Conservation (phyloP, 352 stramenopile genomes). For the Thalassiosira delicatula region DNA sequence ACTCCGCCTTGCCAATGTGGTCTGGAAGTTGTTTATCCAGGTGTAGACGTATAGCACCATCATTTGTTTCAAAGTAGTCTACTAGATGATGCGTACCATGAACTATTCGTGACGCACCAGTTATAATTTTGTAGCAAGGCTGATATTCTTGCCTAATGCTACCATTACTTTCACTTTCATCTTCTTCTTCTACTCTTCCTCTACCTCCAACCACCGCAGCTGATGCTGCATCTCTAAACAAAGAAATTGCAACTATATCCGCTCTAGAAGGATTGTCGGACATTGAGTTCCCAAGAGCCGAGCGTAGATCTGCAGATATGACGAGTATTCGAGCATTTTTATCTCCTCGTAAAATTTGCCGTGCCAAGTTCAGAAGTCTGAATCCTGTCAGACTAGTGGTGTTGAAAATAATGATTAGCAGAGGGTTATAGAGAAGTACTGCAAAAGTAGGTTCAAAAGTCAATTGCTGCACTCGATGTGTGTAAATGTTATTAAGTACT, state of each 20-base stretch:
- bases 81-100: background rate
- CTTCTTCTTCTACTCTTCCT: background rate
- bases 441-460: no score
- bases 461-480: no score
- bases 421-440: no score
- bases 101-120: constrained; percentile 4
- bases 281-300: constrained; percentile 8
- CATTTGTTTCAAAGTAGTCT: background rate
- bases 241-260: constrained; percentile 4
- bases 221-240: constrained; percentile 17
- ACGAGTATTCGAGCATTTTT: background rate
- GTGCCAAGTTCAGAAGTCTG: background rate
- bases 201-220: background rate
- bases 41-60: background rate
- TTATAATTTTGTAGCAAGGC: no score
- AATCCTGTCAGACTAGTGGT: constrained; percentile 12
- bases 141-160: background rate
- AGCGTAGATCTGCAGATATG: background rate
- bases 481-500: no score
- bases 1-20: background rate
- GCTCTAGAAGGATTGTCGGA: background rate
- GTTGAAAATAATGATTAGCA: no score
- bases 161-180: background rate
- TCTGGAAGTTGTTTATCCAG: constrained; percentile 5
- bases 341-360: background rate